Evolutionary conservation across 768 basidiomycete genomes (phyloP).

Genomic region (Auriculariales sp.): DNA sequence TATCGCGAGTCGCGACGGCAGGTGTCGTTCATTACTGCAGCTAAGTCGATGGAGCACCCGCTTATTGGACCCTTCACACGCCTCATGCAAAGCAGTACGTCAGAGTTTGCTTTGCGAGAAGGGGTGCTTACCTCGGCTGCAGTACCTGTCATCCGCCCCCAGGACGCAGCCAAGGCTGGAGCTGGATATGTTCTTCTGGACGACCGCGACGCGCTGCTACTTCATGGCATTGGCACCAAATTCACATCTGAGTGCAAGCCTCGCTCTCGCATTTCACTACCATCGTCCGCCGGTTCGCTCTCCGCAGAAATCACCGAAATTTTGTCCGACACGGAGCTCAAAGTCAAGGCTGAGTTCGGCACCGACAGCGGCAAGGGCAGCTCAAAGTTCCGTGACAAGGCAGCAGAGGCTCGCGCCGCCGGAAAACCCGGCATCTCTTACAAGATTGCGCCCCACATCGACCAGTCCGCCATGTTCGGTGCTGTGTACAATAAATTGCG

Average conservation of each 20-base stretch:
- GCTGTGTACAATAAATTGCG: constrained; percentile 80
- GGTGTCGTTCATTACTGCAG: constrained; percentile 80
- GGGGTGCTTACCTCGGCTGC: too few relatives aligned
- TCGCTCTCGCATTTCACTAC: constrained; percentile 75
- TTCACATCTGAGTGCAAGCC: constrained; percentile 64
- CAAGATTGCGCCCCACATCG: constrained; percentile 76
- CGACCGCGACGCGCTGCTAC: constrained; percentile 59
- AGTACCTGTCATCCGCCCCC: constrained; percentile 92
- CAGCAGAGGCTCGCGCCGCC: constrained; percentile 40
- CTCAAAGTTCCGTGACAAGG: constrained; percentile 47
- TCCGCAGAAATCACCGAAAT: constrained; percentile 80
- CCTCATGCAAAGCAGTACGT: constrained; percentile 77
- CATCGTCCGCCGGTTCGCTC: constrained; percentile 61
- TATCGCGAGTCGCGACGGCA: constrained; percentile 68
- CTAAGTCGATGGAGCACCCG: constrained; percentile 69
- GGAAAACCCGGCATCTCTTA: constrained; percentile 55
- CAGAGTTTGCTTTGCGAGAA: constrained; percentile 15
- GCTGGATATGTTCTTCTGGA: constrained; percentile 60
- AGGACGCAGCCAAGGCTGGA: constrained; percentile 68
- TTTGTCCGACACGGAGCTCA: constrained; percentile 73
- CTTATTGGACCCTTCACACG: constrained; percentile 70
- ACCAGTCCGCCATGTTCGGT: constrained; percentile 91
- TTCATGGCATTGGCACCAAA: constrained; percentile 67
- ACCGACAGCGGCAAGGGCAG: constrained; percentile 69
- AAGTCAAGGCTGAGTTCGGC: constrained; percentile 76